These are phyloP conservation scores for Vigna reflexopilosa DNA, from an alignment of 306 rosid species.

Conservation along the genomic window DNA sequence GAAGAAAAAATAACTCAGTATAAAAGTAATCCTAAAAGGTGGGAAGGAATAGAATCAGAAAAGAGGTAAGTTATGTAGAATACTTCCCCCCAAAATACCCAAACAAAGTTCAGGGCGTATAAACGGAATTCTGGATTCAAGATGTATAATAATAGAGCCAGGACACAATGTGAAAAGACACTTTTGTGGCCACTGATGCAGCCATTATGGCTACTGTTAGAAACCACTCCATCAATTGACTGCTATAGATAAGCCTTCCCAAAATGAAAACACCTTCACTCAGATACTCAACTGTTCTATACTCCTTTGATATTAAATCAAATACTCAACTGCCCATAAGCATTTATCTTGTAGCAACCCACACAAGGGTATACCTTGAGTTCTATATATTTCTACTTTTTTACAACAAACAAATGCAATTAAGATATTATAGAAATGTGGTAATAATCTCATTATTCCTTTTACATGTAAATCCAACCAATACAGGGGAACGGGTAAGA, in stretches of 20 bases:
- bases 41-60: too few species aligned
- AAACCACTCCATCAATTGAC: neutral
- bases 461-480: neutral
- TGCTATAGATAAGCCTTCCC: slow-evolving; percentile 20
- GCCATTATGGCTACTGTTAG: neutral
- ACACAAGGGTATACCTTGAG: neutral
- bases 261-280: slow-evolving; percentile 36
- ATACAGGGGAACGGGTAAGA: neutral
- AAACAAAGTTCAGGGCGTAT: neutral
- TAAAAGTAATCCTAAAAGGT: neutral
- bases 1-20: neutral
- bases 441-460: neutral
- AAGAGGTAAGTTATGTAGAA: neutral
- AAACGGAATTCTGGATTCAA: neutral
- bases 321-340: slow-evolving; percentile 49
- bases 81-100: neutral
- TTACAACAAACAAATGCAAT: neutral
- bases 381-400: neutral
- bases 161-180: neutral
- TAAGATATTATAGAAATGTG: neutral
- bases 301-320: slow-evolving; percentile 49
- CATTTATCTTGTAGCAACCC: slow-evolving; percentile 7
- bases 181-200: neutral
- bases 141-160: neutral
- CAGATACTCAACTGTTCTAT: slow-evolving; percentile 24